Base-by-base conservation (phyloP, 768 basidiomycete genomes). In the Pleurotus pulmonarius region DNA sequence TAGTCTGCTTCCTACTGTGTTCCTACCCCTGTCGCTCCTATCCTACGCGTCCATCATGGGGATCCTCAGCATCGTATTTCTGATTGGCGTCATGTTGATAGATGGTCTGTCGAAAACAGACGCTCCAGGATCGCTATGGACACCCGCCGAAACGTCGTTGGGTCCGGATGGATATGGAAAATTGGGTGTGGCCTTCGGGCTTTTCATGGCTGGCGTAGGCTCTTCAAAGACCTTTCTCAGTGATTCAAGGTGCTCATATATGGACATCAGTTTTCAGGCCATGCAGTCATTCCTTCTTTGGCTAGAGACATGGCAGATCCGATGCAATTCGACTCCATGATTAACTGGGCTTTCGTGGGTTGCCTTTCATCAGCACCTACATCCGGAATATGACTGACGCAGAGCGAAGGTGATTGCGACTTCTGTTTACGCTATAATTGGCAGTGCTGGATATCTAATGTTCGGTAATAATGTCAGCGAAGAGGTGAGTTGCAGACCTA, bases 251-350 rank as follows among this genome's bases (percentile, higher is more conserved):
- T 34, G 29, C 29, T 34, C 29, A 34, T 34, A 9, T 34, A 34
- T 34, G 29, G 22, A 24, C 8, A 25, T 37, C 16, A 93, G 85
- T 95, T 96, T 64, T 85, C 92, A 2, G 94, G 94, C 1, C 96
- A 98, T 66, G 88, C 92, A 12, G 88, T 95, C 25, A 88, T 98
- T 48, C 95, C 95, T 16, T 91, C 89, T 18, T 70, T 98, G 13
- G 93, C 90, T 3, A 80, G 86, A 63, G 95, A 98, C 69, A 97
- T 98, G 95, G 67, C 70, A 18, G 83, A 94, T 61, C 94, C 94
- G 5, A 75, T 78, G 24, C 78, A 86, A 60, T 98, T 95, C 68
- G 82, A 89, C 67, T 70, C 68, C 52, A 92, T 94, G 84, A 88
- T 91, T 59, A 86, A 94, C 65, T 82, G 83, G 68, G 91, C 95